Percentiles rank a stretch among this genome's conserved stretches.
Evolutionary conservation across 345 rosid species (phyloP).

Genomic region (Ceriops zippeliana): DNA sequence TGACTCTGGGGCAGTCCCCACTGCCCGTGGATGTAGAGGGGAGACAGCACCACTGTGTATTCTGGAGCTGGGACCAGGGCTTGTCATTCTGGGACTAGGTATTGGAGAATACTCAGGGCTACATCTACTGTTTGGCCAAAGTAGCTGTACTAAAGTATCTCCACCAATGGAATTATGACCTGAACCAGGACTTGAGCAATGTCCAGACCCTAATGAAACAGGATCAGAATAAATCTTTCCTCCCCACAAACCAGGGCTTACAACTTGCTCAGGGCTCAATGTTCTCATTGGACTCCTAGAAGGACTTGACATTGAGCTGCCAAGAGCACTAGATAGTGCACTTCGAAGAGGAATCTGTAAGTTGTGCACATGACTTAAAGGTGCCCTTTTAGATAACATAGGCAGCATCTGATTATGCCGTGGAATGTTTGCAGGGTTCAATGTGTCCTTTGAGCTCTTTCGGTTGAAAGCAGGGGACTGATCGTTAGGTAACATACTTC

Average conservation of each 20-base stretch:
- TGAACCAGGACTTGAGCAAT: slow-evolving; percentile 96
- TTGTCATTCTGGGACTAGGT: slow-evolving; percentile 94
- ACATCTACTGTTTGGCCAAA: slow-evolving; percentile 92
- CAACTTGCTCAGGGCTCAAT: slow-evolving; percentile 57
- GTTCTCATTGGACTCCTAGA: slow-evolving; percentile 92
- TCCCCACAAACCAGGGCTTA: slow-evolving; percentile 59
- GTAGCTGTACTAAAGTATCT: slow-evolving; percentile 74
- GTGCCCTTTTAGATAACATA: slow-evolving; percentile 61
- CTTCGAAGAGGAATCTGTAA: slow-evolving; percentile 65
- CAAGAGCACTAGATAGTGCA: slow-evolving; percentile 73
- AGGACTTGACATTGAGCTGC: slow-evolving; percentile 96
- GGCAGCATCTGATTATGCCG: slow-evolving; percentile 48
- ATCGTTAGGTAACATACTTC: slow-evolving; percentile 52
- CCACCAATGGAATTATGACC: slow-evolving; percentile 95
- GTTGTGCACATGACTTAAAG: slow-evolving; percentile 54
- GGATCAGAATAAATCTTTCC: slow-evolving; percentile 70
- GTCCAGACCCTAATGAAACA: slow-evolving; percentile 72
- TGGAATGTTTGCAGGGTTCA: slow-evolving; percentile 51
- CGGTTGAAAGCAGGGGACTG: slow-evolving; percentile 34
- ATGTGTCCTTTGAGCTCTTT: slow-evolving; percentile 50
- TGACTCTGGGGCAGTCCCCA: slow-evolving; percentile 64
- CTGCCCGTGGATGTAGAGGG: slow-evolving; percentile 89
- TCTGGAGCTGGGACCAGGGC: slow-evolving; percentile 97
- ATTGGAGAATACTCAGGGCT: slow-evolving; percentile 96
- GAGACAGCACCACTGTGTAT: slow-evolving; percentile 98